These are phyloP conservation scores for Aspergillus sp. DNA, from an alignment of 2,329 filamentous ascomycete genomes.

Conservation along the genomic window DNA sequence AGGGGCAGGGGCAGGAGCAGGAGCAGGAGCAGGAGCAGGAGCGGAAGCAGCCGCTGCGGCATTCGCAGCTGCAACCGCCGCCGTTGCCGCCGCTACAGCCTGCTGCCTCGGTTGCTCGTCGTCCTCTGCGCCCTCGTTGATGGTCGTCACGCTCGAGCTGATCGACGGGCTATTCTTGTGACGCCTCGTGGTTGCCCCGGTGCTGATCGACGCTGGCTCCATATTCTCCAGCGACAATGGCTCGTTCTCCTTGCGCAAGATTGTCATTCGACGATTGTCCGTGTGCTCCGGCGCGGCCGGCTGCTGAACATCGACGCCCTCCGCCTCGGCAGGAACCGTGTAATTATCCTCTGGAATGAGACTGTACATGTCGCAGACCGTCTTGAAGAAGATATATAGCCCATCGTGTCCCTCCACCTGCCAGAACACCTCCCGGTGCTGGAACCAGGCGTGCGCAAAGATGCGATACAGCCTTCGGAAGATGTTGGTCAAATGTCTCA, in stretches of 20 bases:
- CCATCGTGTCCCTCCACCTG: conserved; percentile 87
- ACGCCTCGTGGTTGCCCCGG: conserved; percentile 72
- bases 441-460: conserved; percentile 98
- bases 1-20: neutral
- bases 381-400: conserved; percentile 95
- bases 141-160: conserved; percentile 75
- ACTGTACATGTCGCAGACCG: conserved; percentile 88
- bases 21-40: neutral
- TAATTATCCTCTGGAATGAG: conserved; percentile 92
- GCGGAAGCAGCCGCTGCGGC: neutral
- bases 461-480: conserved; percentile 93
- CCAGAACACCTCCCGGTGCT: conserved; percentile 95
- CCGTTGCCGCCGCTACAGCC: conserved; percentile 17
- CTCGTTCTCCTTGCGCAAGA: conserved; percentile 39
- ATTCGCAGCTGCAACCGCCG: conserved; percentile 2
- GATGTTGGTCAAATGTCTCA: conserved; percentile 81
- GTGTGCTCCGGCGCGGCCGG: conserved; percentile 25
- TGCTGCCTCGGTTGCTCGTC: conserved; percentile 45
- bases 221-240: conserved; percentile 26
- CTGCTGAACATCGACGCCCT: conserved; percentile 67
- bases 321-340: conserved; percentile 89
- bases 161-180: conserved; percentile 82
- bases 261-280: conserved; percentile 38
- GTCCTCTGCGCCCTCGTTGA: conserved; percentile 81
- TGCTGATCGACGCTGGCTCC: conserved; percentile 55